Evolutionary conservation across 2,329 filamentous ascomycete genomes (phyloP).

Genomic region (Magnaporthiopsis incrustans): DNA sequence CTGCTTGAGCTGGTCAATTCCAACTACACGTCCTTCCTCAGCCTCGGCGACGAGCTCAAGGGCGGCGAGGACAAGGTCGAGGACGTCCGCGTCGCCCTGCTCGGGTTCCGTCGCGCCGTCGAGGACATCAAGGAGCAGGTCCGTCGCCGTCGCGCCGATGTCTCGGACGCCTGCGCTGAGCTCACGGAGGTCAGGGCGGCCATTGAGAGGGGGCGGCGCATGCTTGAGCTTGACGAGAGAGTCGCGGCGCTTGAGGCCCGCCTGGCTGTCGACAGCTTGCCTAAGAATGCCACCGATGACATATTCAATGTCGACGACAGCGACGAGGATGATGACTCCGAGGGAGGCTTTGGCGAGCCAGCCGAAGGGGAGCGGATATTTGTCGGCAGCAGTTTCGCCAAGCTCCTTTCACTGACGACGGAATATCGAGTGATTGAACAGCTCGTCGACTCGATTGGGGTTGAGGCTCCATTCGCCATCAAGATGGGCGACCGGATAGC

Average conservation of each 20-base stretch:
- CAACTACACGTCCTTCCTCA: slow-evolving; percentile 88
- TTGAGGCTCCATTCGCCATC: slow-evolving; percentile 39
- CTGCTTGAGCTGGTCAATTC: slow-evolving; percentile 90
- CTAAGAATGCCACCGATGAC: slow-evolving; percentile 19
- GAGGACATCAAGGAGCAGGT: slow-evolving; percentile 65
- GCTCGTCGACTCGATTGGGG: slow-evolving; percentile 36
- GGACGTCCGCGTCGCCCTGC: slow-evolving; percentile 75
- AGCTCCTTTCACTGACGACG: slow-evolving; percentile 35
- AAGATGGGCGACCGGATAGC: slow-evolving; percentile 44
- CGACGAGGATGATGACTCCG: slow-evolving; percentile 20
- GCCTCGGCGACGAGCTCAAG: slow-evolving; percentile 69
- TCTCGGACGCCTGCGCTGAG: slow-evolving; percentile 55
- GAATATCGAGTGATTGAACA: slow-evolving; percentile 35
- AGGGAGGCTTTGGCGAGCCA: slow-evolving; percentile 12
- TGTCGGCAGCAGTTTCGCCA: slow-evolving; percentile 38
- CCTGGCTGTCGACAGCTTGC: slow-evolving; percentile 42
- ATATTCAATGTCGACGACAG: slow-evolving; percentile 23
- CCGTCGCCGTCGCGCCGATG: slow-evolving; percentile 52
- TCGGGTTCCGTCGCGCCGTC: slow-evolving; percentile 79
- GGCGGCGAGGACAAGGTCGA: slow-evolving; percentile 90
- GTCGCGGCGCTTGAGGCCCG: slow-evolving; percentile 55
- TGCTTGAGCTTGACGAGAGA: slow-evolving; percentile 61
- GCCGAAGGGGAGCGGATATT: slow-evolving; percentile 19
- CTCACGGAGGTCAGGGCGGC: slow-evolving; percentile 54
- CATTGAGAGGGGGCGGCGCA: slow-evolving; percentile 51